Evolutionary conservation across 495 filamentous ascomycete genomes (phyloP).

Genomic region (Recurvomyces mirabilis): DNA sequence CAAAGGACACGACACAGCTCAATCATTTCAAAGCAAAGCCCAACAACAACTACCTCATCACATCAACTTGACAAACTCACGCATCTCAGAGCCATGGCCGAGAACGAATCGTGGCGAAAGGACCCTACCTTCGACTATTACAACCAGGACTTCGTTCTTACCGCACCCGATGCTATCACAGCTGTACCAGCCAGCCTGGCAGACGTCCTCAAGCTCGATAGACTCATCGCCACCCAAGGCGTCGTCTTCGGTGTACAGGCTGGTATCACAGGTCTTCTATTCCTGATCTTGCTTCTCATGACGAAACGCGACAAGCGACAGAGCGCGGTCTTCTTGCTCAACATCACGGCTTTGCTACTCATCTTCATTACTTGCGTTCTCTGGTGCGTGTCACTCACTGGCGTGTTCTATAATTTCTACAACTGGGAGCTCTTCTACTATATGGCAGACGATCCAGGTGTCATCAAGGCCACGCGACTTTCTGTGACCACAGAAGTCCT

Average conservation of each 20-base stretch:
- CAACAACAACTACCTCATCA: too few species aligned
- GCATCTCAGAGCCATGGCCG: too few species aligned
- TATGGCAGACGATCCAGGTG: conserved; percentile 35
- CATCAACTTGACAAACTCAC: too few species aligned
- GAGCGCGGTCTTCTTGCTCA: conserved; percentile 52
- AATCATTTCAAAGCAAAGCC: too few species aligned
- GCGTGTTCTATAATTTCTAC: conserved; percentile 48
- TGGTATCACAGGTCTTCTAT: conserved; percentile 58
- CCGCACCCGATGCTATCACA: conserved; percentile 37
- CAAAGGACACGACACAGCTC: too few species aligned
- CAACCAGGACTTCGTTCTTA: conserved; percentile 47
- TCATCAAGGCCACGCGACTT: conserved; percentile 34
- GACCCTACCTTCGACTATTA: conserved; percentile 42
- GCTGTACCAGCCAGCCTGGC: conserved; percentile 39
- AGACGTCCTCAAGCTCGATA: conserved; percentile 38
- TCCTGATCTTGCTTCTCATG: conserved; percentile 53
- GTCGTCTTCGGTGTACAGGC: conserved; percentile 66
- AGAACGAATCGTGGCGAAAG: too few species aligned
- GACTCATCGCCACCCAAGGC: conserved; percentile 41
- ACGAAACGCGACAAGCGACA: conserved; percentile 50
- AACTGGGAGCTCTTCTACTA: conserved; percentile 47
- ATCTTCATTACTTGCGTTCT: conserved; percentile 53
- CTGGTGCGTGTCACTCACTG: conserved; percentile 31
- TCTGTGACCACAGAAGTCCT: conserved; percentile 45
- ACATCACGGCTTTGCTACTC: conserved; percentile 46